phyloP scores from a whole-genome alignment of 208 protist genomes.

The Trypanosomatidae sp. region DNA sequence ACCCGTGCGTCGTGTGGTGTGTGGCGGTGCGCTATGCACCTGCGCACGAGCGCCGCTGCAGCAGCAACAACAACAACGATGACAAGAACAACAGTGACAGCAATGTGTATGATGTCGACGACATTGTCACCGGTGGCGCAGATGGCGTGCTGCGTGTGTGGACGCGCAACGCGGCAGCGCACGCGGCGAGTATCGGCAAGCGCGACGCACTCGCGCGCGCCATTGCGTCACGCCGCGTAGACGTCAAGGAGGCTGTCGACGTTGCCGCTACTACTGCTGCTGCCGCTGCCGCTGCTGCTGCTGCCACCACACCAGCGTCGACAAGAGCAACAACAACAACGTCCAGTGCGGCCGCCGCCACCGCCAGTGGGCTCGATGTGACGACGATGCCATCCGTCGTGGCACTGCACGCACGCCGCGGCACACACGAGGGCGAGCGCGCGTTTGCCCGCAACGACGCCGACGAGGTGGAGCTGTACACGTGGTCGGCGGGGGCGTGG shows the following conservation, averaged over 20 bases:
- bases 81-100: not conserved
- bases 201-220: conserved; percentile 28
- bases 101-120: conserved; percentile 10
- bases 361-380: conserved; percentile 18
- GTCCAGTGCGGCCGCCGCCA: conserved; percentile 2
- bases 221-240: conserved; percentile 40
- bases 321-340: not conserved
- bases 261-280: conserved; percentile 1
- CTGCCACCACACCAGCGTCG: conserved; percentile 9
- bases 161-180: conserved; percentile 30
- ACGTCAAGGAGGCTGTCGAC: conserved; percentile 20
- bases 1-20: conserved; percentile 85
- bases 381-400: conserved; percentile 18
- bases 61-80: not conserved
- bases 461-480: conserved; percentile 57
- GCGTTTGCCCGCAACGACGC: conserved; percentile 37
- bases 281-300: conserved; percentile 14
- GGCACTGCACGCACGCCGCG: conserved; percentile 16
- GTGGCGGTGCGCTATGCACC: conserved; percentile 35
- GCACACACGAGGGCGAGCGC: conserved; percentile 38
- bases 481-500: conserved; percentile 60
- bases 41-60: no score
- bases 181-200: conserved; percentile 54
- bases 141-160: conserved; percentile 88
- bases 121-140: conserved; percentile 63